A percentile compares a stretch with the other conserved stretches of the same genome.
These are phyloP conservation scores for Micromonas pusilla DNA, from an alignment of 139 green algal species.

Conservation along the genomic window DNA sequence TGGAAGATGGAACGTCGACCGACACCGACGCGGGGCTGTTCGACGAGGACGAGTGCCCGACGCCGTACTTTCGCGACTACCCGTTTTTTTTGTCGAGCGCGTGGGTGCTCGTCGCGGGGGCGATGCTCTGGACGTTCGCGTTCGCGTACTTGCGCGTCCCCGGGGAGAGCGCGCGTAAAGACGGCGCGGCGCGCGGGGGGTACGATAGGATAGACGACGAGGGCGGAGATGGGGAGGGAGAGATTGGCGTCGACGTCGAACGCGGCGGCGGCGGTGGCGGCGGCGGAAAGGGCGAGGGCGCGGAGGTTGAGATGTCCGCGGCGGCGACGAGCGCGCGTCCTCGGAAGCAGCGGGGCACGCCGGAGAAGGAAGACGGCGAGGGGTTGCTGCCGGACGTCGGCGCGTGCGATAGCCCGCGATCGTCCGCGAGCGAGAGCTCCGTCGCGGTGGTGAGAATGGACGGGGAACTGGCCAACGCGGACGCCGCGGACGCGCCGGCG, in stretches of 20 bases:
- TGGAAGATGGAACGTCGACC: neutral
- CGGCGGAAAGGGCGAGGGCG: neutral
- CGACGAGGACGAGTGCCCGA: neutral
- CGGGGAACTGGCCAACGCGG: neutral
- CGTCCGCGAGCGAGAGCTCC: too few species aligned
- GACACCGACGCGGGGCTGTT: neutral
- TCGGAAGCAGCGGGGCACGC: neutral
- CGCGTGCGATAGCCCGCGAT: too few species aligned
- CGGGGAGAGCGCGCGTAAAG: neutral
- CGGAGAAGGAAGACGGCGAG: neutral
- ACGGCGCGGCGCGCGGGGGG: neutral
- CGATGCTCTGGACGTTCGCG: neutral
- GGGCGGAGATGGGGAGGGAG: too few species aligned
- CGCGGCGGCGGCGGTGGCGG: neutral
- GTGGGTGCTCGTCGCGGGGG: neutral
- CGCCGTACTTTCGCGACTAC: neutral
- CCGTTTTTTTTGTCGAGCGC: conserved; percentile 1
- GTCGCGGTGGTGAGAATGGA: neutral
- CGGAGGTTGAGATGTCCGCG: neutral
- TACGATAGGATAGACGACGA: too few species aligned
- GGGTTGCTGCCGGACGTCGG: neutral
- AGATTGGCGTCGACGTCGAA: too few species aligned
- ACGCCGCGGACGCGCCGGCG: neutral
- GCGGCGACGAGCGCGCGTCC: too few species aligned
- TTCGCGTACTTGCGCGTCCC: neutral